A percentile compares a stretch with the other conserved stretches of the same genome.
Conservation (phyloP, 2,329 filamentous ascomycete species). For the Sporothrix brunneoviolacea region DNA sequence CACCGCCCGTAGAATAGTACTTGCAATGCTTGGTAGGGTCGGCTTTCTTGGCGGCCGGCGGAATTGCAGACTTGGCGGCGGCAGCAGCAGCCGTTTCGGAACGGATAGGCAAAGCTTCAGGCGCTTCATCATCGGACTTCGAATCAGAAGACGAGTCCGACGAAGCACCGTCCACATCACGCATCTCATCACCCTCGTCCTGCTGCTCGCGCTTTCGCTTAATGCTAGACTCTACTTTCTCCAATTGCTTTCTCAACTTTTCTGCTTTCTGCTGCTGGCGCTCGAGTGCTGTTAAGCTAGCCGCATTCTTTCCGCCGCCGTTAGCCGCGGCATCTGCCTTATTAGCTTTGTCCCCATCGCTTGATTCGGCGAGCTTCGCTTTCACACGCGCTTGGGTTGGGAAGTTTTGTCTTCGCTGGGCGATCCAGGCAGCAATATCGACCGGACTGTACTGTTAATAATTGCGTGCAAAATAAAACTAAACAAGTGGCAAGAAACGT, state of each 20-base stretch:
- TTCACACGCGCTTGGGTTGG: constrained; percentile 68
- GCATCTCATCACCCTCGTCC: constrained; percentile 61
- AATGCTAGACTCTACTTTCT: constrained; percentile 63
- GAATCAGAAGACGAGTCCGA: neutral
- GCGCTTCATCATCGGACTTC: constrained; percentile 38
- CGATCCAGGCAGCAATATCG: constrained; percentile 74
- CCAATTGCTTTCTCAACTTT: constrained; percentile 56
- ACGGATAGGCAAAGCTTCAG: constrained; percentile 51
- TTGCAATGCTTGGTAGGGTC: constrained; percentile 62
- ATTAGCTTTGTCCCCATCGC: constrained; percentile 41
- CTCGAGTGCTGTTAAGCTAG: constrained; percentile 43
- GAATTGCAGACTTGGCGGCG: constrained; percentile 15
- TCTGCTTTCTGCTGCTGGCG: constrained; percentile 51
- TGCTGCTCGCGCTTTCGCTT: constrained; percentile 63
- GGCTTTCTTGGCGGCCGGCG: constrained; percentile 48
- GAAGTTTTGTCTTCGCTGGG: constrained; percentile 71
- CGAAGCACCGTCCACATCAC: constrained; percentile 31
- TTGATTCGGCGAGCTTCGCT: constrained; percentile 50
- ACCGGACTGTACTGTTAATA: constrained; percentile 38
- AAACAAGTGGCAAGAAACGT: neutral
- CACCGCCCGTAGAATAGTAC: constrained; percentile 63
- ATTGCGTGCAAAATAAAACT: neutral
- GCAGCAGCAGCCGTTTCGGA: constrained; percentile 21
- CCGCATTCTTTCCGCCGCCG: constrained; percentile 25
- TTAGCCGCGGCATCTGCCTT: constrained; percentile 48